Conservation (phyloP, 2,329 filamentous ascomycete genomes). For the Colletotrichum trifolii region DNA sequence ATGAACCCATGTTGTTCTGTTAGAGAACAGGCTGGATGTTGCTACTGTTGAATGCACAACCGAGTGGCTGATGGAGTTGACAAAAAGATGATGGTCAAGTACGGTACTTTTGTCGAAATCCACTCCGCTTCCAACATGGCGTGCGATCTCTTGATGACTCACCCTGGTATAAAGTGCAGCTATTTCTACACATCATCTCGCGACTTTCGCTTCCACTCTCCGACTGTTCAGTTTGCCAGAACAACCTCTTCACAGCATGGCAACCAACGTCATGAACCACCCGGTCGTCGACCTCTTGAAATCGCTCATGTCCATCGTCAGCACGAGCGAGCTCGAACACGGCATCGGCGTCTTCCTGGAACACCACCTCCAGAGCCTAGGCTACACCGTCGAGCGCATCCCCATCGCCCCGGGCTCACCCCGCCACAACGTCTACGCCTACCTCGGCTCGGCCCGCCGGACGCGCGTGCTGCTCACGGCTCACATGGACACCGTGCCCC, state of each 20-base stretch:
- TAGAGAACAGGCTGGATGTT: too few species aligned
- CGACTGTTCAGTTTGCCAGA: too few species aligned
- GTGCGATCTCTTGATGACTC: too few species aligned
- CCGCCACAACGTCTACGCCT: slow-evolving; percentile 52
- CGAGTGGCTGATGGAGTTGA: too few species aligned
- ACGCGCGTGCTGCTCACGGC: slow-evolving; percentile 47
- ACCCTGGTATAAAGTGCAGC: too few species aligned
- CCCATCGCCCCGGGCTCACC: slow-evolving; percentile 45
- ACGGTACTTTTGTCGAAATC: too few species aligned
- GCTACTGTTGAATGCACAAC: too few species aligned
- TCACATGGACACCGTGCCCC: slow-evolving; percentile 57
- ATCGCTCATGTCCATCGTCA: slow-evolving; percentile 49
- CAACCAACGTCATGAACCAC: slow-evolving; percentile 27
- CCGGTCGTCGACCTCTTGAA: slow-evolving; percentile 45
- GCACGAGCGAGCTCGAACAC: slow-evolving; percentile 50
- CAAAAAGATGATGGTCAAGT: too few species aligned
- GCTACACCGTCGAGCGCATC: slow-evolving; percentile 50
- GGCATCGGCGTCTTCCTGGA: slow-evolving; percentile 48
- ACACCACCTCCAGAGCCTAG: slow-evolving; percentile 44
- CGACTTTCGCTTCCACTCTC: too few species aligned
- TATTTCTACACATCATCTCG: too few species aligned
- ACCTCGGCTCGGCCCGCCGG: slow-evolving; percentile 45
- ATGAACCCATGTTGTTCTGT: too few species aligned
- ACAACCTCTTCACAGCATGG: neutral
- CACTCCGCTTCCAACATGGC: too few species aligned